phyloP scores from a whole-genome alignment of 192 early-diverging fungal species.

The Spizellomyces sp. region DNA sequence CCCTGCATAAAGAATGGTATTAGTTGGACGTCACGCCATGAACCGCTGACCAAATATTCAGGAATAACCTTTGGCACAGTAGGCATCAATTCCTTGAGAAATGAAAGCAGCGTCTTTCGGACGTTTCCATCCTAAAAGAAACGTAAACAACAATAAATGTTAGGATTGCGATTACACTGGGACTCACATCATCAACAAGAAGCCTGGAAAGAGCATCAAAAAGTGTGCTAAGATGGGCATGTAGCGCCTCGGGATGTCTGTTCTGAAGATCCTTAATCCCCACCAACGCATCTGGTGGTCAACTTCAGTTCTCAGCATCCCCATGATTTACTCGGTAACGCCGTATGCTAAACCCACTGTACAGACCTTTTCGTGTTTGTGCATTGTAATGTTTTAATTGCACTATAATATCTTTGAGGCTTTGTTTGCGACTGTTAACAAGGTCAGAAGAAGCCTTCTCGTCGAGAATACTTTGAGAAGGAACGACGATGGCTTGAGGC shows the following conservation, averaged over 20 bases:
- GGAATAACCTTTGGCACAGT: slow-evolving; percentile 42
- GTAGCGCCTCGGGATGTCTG: slow-evolving; percentile 39
- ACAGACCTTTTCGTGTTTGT: slow-evolving; percentile 39
- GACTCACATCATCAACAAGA: slow-evolving; percentile 46
- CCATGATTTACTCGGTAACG: not conserved
- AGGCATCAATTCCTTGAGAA: slow-evolving; percentile 22
- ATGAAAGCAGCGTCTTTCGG: slow-evolving; percentile 22
- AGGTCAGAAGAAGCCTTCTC: slow-evolving; percentile 68
- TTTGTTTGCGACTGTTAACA: slow-evolving; percentile 77
- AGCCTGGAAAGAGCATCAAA: slow-evolving; percentile 45
- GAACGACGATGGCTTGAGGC: slow-evolving; percentile 68
- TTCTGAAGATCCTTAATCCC: slow-evolving; percentile 51
- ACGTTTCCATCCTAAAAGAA: slow-evolving; percentile 26
- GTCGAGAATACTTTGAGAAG: slow-evolving; percentile 74
- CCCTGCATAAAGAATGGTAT: slow-evolving; percentile 29
- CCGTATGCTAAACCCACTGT: not conserved
- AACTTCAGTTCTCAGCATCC: not conserved
- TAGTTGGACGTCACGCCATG: not conserved
- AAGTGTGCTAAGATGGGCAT: slow-evolving; percentile 47
- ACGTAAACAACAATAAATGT: not conserved
- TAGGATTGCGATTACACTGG: not conserved
- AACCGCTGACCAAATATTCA: slow-evolving; percentile 10
- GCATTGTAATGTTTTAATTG: slow-evolving; percentile 81
- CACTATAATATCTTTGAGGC: slow-evolving; percentile 71
- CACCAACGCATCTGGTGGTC: slow-evolving; percentile 40